Base-by-base conservation (phyloP, 2,329 filamentous ascomycete species). In the Fusarium sp. region DNA sequence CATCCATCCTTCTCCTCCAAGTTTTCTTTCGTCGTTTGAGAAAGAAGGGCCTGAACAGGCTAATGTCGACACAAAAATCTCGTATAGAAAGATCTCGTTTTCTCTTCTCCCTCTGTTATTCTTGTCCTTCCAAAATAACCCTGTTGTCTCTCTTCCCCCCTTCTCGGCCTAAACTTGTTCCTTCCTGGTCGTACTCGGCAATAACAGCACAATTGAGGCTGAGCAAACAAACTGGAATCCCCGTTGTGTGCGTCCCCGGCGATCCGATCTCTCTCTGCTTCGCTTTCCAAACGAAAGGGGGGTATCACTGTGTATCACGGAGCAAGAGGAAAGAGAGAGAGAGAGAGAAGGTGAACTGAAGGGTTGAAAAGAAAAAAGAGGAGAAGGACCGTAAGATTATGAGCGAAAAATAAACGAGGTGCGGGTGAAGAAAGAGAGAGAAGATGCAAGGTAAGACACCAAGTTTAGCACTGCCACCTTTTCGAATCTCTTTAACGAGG, bases 381-480 rank as follows among this genome's bases (percentile, higher is more conserved):
- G 20, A 35, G 44, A 59, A 49, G 42, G 22, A 9, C 22, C 16
- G 56, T 31, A 27, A 44, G 56, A 42, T 24, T 49, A 22, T 27
- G n/a, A 24, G 29, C 31, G 44, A 35, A 59, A 14, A 36, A 64
- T 35, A 29, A 51, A 36, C 20, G 12, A 27, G 17, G 17, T 11
- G 61, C 22, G 49, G 11, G n/a, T 42, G 6, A 33, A 46, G 42
- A 27, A 22, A 24, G 22, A 24, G 40, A 42, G 40, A 42, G 40
- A 9, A 20, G 38, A 57, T 12, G n/a, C 55, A 27, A 59, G 56
- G 56, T 38, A 62, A 64, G 46, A 61, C 55, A 33, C 55, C 55
- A 36, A n/a, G 16, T 24, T 42, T 36, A 68, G 49, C 70, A 71
- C 71, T 59, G 71, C 63, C 71, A 63, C 70, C 70, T 71, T 72